Conservation (phyloP, 1,284 basidiomycete species). For the Cutaneotrichosporon sp. region DNA sequence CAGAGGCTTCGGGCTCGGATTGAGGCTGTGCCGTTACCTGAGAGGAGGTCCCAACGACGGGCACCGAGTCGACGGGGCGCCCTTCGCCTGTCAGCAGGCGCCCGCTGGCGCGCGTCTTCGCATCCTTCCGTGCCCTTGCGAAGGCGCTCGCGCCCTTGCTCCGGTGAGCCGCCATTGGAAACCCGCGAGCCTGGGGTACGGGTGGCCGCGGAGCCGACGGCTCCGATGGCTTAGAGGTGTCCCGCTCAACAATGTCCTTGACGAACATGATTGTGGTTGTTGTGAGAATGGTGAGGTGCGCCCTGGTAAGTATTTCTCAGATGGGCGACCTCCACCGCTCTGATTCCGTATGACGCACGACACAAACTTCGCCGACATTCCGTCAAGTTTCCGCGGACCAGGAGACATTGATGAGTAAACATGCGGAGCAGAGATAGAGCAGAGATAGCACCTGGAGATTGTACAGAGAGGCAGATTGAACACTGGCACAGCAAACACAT, state of each 20-base stretch:
- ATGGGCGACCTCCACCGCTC: constrained; percentile 9
- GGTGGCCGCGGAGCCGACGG: constrained; percentile 18
- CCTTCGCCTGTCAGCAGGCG: constrained; percentile 14
- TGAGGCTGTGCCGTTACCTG: too few relatives aligned
- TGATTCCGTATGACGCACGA: neutral
- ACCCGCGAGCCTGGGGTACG: constrained; percentile 9
- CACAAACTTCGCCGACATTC: neutral
- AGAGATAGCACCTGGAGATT: too few relatives aligned
- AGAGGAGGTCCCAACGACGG: neutral
- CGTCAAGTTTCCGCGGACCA: too few relatives aligned
- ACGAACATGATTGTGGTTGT: constrained; percentile 23
- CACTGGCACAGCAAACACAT: neutral
- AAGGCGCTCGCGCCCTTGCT: constrained; percentile 12
- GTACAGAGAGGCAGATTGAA: too few relatives aligned
- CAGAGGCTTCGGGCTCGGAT: too few relatives aligned
- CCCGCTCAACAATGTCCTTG: constrained; percentile 31
- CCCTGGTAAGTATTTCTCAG: neutral
- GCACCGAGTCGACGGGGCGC: constrained; percentile 11
- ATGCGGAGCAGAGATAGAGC: too few relatives aligned
- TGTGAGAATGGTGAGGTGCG: neutral
- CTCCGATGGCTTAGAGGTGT: constrained; percentile 15
- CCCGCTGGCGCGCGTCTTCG: constrained; percentile 1
- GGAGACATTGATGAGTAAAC: too few relatives aligned
- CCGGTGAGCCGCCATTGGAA: constrained; percentile 16
- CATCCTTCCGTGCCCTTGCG: constrained; percentile 11